phyloP scores from a whole-genome alignment of 2,329 filamentous ascomycete genomes.

The Colletotrichum eremochloae region DNA sequence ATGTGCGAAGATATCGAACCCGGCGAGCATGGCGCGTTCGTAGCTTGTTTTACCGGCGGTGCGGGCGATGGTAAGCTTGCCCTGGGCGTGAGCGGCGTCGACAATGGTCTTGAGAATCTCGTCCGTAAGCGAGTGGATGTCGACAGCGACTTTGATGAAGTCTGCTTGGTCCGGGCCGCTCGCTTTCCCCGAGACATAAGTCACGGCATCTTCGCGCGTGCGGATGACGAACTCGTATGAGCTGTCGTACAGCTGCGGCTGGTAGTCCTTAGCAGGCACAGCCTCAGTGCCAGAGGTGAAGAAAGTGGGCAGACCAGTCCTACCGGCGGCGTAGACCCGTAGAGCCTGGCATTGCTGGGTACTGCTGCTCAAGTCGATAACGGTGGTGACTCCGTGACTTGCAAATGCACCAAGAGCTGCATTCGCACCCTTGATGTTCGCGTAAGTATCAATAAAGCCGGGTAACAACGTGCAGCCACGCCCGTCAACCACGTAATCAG shows the following conservation, averaged over 20 bases:
- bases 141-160: conserved; percentile 47
- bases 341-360: conserved; percentile 35
- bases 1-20: conserved; percentile 49
- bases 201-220: conserved; percentile 13
- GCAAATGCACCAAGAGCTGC: conserved; percentile 21
- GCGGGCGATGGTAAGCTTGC: conserved; percentile 47
- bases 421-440: conserved; percentile 25
- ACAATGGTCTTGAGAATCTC: conserved; percentile 45
- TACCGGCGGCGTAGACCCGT: conserved; percentile 28
- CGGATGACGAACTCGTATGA: conserved; percentile 6
- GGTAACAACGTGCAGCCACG: conserved; percentile 25
- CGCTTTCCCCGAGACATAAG: conserved; percentile 4
- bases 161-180: conserved; percentile 43
- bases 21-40: conserved; percentile 45
- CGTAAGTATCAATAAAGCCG: conserved; percentile 29
- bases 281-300: conserved; percentile 19
- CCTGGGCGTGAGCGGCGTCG: conserved; percentile 44
- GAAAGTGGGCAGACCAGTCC: conserved; percentile 15
- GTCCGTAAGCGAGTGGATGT: conserved; percentile 45
- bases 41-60: conserved; percentile 46
- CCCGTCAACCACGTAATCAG: conserved; percentile 16
- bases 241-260: conserved; percentile 14
- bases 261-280: background rate
- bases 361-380: conserved; percentile 35
- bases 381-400: conserved; percentile 26